A percentile compares a stretch with the other conserved stretches of the same genome.
Conservation (phyloP, 2,329 filamentous ascomycete species). For the Phaeophleospora eucalypticola region DNA sequence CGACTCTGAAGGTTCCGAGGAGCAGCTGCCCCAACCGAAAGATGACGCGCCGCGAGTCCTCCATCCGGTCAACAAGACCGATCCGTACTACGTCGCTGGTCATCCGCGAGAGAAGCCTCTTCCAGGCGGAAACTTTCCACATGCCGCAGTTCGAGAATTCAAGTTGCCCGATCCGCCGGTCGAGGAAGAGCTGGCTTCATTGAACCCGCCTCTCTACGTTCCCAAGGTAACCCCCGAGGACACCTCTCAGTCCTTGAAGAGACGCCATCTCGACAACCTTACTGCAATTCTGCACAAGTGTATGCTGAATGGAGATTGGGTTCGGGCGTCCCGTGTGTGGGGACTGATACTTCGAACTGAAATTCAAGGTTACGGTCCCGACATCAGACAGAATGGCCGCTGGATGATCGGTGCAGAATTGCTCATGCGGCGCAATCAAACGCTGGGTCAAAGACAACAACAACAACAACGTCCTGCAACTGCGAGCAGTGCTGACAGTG, state of each 20-base stretch:
- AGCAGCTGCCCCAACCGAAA: conserved; percentile 4
- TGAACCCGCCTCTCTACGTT: conserved; percentile 41
- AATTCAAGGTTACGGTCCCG: conserved; percentile 55
- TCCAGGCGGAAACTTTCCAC: conserved; percentile 44
- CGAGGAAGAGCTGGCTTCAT: conserved; percentile 38
- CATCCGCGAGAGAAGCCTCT: conserved; percentile 36
- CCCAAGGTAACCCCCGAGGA: conserved; percentile 19
- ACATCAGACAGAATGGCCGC: conserved; percentile 64
- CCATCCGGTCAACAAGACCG: conserved; percentile 28
- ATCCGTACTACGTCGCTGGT: conserved; percentile 40
- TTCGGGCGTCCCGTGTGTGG: conserved; percentile 70
- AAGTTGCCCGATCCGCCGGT: conserved; percentile 22
- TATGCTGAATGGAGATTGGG: conserved; percentile 65
- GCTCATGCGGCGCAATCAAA: conserved; percentile 55
- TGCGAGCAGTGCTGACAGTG: conserved; percentile 4
- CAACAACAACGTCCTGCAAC: not conserved
- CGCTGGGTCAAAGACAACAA: conserved; percentile 1
- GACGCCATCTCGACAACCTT: conserved; percentile 62
- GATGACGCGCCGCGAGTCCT: conserved; percentile 14
- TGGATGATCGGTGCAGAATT: conserved; percentile 88
- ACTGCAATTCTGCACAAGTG: conserved; percentile 68
- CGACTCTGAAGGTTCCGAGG: conserved; percentile 7
- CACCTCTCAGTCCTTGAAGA: conserved; percentile 35
- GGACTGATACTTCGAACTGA: conserved; percentile 65
- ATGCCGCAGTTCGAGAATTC: conserved; percentile 33